Conservation (phyloP, 345 rosid species). For the Ricinus communis region DNA sequence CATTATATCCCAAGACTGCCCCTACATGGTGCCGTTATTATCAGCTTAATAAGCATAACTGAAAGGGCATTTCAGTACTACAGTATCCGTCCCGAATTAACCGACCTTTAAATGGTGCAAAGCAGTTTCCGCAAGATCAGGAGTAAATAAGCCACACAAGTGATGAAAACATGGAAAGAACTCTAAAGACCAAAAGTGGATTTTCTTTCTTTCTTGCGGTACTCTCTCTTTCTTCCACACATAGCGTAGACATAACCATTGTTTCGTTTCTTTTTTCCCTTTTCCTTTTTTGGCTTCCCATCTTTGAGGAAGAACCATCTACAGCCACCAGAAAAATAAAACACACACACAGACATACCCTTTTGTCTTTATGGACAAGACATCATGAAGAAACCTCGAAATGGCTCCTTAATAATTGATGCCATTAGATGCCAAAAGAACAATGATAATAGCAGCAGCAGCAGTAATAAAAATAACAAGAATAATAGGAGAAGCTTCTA, state of each 20-base stretch:
- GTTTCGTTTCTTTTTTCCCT: not conserved
- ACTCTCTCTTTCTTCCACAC: constrained; percentile 4
- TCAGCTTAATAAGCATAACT: not conserved
- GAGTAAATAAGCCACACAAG: constrained; percentile 9
- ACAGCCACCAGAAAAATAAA: not conserved
- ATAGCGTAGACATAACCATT: not conserved
- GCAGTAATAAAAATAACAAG: not conserved
- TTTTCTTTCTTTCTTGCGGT: not conserved
- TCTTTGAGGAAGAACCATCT: not conserved
- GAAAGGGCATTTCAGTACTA: not conserved
- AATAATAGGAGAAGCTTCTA: constrained; percentile 25
- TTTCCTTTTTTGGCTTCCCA: not conserved
- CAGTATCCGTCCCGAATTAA: constrained; percentile 2
- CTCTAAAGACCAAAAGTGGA: no score
- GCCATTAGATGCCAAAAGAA: constrained; percentile 23
- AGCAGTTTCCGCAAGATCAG: constrained; percentile 21
- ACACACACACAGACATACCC: not conserved
- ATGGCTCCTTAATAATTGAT: constrained; percentile 18
- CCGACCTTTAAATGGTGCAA: constrained; percentile 16
- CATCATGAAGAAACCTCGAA: constrained; percentile 41
- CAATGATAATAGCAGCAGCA: not conserved
- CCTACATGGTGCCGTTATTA: not conserved
- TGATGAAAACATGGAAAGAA: not conserved
- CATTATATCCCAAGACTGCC: not conserved
- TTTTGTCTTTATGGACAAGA: constrained; percentile 13